Percentiles rank a stretch among this genome's conserved stretches.
phyloP scores from a whole-genome alignment of 179 eudicot genomes.

The Spinacia oleracea region DNA sequence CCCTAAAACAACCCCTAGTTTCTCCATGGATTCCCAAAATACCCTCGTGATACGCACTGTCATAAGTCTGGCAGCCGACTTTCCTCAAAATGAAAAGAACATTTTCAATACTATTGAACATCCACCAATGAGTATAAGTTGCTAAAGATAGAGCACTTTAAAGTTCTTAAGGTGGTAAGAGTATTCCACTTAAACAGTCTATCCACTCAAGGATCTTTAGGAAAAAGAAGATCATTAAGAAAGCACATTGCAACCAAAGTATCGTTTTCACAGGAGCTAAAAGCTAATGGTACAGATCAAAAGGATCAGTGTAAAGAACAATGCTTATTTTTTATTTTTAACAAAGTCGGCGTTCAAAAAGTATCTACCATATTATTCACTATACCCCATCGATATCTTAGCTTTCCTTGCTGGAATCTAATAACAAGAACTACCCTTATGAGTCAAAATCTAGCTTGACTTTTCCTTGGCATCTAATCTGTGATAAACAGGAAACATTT shows the following conservation, averaged over 20 bases:
- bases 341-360: constrained; percentile 3
- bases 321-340: constrained; percentile 15
- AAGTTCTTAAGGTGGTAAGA: constrained; percentile 14
- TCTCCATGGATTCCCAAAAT: not conserved
- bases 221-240: constrained; percentile 4
- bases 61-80: not conserved
- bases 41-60: not conserved
- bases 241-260: constrained; percentile 2
- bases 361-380: constrained; percentile 6
- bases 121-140: constrained; percentile 18
- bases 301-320: constrained; percentile 9
- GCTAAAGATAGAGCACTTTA: constrained; percentile 14
- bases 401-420: constrained; percentile 17
- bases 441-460: not conserved
- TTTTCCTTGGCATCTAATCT: constrained; percentile 15
- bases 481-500: not conserved
- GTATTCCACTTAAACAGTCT: constrained; percentile 20
- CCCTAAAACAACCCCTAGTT: not conserved
- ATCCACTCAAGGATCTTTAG: constrained; percentile 19
- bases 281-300: constrained; percentile 17
- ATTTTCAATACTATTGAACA: not conserved
- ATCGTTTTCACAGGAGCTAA: constrained; percentile 11
- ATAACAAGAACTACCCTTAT: constrained; percentile 14
- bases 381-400: not conserved
- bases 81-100: not conserved